Conservation (phyloP, 495 filamentous ascomycete species). For the Penicillium longicatenatum region DNA sequence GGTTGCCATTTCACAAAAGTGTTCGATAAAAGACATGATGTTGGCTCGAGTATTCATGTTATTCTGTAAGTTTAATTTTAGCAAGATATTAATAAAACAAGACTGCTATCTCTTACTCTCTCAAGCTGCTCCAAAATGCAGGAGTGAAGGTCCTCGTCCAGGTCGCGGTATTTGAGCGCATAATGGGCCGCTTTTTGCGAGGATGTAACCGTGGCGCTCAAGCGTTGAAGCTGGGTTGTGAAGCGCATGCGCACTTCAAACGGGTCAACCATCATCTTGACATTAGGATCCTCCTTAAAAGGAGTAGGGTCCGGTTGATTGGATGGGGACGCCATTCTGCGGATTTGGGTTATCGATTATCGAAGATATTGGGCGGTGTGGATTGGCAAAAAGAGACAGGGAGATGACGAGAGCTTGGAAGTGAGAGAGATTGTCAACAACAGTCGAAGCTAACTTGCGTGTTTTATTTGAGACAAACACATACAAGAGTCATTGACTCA, state of each 20-base stretch:
- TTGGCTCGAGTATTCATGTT: constrained; percentile 97
- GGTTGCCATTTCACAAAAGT: constrained; percentile 83
- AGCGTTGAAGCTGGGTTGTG: constrained; percentile 79
- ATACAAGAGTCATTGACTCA: too few species aligned
- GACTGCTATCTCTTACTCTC: constrained; percentile 50
- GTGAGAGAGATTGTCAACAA: not conserved
- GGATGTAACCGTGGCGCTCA: constrained; percentile 86
- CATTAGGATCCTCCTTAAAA: not conserved
- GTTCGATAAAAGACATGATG: constrained; percentile 98
- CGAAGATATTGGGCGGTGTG: not conserved
- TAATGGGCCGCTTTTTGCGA: constrained; percentile 92
- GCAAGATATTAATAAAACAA: too few species aligned
- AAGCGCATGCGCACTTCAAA: constrained; percentile 99
- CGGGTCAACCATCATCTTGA: constrained; percentile 75
- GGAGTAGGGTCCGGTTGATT: not conserved
- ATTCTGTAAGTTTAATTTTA: constrained; percentile 52
- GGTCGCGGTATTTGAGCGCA: constrained; percentile 87
- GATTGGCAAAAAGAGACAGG: not conserved
- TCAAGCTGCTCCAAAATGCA: constrained; percentile 97
- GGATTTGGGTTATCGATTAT: constrained; percentile 2
- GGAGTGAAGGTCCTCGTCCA: constrained; percentile 94
- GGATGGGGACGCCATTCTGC: constrained; percentile 4
- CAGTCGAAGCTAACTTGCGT: too few species aligned
- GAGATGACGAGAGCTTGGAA: not conserved
- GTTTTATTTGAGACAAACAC: too few species aligned